Base-by-base conservation (phyloP, 345 rosid species). In the Camelina hispida region DNA sequence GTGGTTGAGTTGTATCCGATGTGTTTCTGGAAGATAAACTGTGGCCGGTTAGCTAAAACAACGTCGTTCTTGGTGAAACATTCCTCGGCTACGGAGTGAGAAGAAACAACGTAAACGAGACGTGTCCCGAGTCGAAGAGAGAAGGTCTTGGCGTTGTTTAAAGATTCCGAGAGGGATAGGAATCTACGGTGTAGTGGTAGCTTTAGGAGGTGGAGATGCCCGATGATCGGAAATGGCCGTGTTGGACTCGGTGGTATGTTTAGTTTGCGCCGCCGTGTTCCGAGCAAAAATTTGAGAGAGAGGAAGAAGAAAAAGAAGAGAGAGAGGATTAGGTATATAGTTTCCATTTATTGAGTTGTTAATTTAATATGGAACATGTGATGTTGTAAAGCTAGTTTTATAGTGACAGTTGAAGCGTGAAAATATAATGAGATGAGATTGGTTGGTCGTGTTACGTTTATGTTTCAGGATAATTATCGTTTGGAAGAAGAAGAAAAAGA, bases 241-340 rank as follows among this genome's bases (percentile, higher is more conserved):
- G 30, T 43, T 0, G 90, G 90, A 62, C 80, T 58, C 13, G 90
- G 87, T 2, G 90, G 89, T 11, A 68, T 75, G 20, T 83, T 83
- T 10, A 50, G 8, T 42, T 75, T 75, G 7, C 38, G 35, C 46
- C n/a, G 68, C 10, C 75, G 75, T 48, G 20, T 8, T 18, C 62
- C 23, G 35, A 65, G 5, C 4, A 65, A 44, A 37, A 55, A 14
- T 7, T 7, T 30, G 5, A 65, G 35, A 73, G 65, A 54, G 25
- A 64, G 13, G 17, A 73, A 46, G 57, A 74, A 5, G 34, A 74
- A 11, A 42, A 56, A 32, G 10, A 32, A 17, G 56, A 51, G 2
- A 43, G 47, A 63, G 20, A 51, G 14, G 3, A 34, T 64, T 14
- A 44, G 63, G 57, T 55, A 32, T 7, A 64, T 0, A 18, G 43